phyloP scores from a whole-genome alignment of 140 eudicot species.

The Erigeron philadelphicus region DNA sequence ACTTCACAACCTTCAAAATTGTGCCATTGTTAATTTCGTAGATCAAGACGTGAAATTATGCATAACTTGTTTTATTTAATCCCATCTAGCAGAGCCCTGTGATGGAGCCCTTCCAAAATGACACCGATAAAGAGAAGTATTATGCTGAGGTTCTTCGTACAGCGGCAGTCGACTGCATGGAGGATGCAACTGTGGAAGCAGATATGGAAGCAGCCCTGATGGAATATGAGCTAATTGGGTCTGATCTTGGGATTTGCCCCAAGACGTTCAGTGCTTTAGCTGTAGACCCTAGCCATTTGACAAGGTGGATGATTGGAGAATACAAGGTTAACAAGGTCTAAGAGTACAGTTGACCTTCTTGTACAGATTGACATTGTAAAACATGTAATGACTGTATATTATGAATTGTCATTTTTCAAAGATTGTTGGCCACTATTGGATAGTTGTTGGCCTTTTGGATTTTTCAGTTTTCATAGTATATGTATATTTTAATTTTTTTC shows the following conservation, averaged over 20 bases:
- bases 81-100: conserved; percentile 52
- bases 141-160: conserved; percentile 47
- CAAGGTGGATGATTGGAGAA: conserved; percentile 86
- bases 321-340: conserved; percentile 33
- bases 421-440: conserved; percentile 17
- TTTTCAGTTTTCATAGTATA: neutral
- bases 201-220: conserved; percentile 77
- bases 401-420: neutral
- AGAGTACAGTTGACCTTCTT: neutral
- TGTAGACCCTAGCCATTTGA: conserved; percentile 65
- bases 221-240: conserved; percentile 46
- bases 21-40: neutral
- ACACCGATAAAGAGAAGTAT: conserved; percentile 57
- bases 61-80: neutral
- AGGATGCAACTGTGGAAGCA: conserved; percentile 53
- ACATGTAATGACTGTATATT: conserved; percentile 4
- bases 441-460: neutral
- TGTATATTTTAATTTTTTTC: neutral
- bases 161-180: conserved; percentile 41
- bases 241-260: conserved; percentile 78
- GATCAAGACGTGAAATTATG: neutral
- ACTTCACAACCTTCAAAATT: neutral
- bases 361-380: conserved; percentile 22
- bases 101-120: conserved; percentile 68
- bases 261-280: conserved; percentile 51